Base-by-base conservation (phyloP, 2,329 filamentous ascomycete species). In the Didymella sp. region DNA sequence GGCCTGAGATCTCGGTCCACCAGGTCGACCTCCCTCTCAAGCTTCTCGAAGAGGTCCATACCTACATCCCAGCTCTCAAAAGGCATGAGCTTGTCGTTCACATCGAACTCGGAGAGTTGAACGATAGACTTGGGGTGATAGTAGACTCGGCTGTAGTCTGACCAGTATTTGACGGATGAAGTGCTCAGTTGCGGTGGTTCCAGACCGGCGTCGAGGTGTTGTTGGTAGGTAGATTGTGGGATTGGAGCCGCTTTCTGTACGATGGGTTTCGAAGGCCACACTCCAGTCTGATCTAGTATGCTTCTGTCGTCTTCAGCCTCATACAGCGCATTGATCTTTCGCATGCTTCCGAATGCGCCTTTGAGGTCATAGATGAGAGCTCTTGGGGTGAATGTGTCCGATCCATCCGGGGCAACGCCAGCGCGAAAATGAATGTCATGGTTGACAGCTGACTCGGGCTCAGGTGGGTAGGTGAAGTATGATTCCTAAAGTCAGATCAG, bases 341-440 rank as follows among this genome's bases (percentile, higher is more conserved):
- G 86, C 66, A 99, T 79, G 6, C 92, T 90, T 6, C 95, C 95
- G 77, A 98, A 98, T 0, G 90, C 91, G 27, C 92, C 91, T 75
- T 98, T 98, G 30, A 98, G 82, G 72, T 99, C 95, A 75, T 99
- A 99, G 56, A 99, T 90, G 57, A 99, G 81, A 0, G 93, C 92
- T 62, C 95, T 86, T 4, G 95, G 95, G 43, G 93, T 94, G 73
- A 90, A 99, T 0, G 95, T 99, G 65, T 99, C 95, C 6, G 87
- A 83, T 17, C 93, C 92, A 78, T 96, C 91, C 0, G 87, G 87
- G 19, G 89, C 92, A 56, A 96, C 74, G 2, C 95, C 95, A 0
- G 90, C 84, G 15, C 94, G 85, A 79, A 96, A 99, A 74, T 96
- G 92, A 47, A 98, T 82, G 75, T 96, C 88, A 80, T 96, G 91